phyloP scores from a whole-genome alignment of 2,329 filamentous ascomycete genomes.

The Alternaria viburni region DNA sequence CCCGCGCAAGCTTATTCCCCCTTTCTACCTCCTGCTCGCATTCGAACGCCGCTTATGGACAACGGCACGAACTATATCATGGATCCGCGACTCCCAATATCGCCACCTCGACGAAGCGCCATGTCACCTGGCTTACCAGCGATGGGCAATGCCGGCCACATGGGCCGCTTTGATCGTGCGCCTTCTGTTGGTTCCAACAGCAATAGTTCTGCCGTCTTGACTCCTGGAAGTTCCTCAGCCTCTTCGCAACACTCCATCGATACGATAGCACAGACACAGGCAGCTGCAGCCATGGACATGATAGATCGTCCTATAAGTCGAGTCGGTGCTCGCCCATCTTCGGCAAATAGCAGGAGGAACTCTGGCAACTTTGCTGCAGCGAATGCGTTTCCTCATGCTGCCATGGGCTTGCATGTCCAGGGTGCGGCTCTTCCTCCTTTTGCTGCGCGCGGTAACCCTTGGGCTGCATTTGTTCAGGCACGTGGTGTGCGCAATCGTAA shows the following conservation, averaged over 20 bases:
- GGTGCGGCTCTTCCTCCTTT: constrained; percentile 39
- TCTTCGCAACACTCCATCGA: constrained; percentile 36
- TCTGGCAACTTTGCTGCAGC: constrained; percentile 42
- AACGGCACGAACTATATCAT: constrained; percentile 32
- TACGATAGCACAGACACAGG: constrained; percentile 36
- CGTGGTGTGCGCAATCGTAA: constrained; percentile 33
- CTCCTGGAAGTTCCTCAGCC: constrained; percentile 37
- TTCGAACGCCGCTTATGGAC: constrained; percentile 45
- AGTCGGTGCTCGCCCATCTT: constrained; percentile 45
- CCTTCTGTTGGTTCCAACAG: constrained; percentile 38
- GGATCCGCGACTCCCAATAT: constrained; percentile 33
- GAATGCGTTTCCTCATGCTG: constrained; percentile 37
- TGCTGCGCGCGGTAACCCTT: constrained; percentile 44
- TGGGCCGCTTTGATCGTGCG: constrained; percentile 30
- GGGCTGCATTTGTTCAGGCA: constrained; percentile 44
- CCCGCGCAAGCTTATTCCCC: constrained; percentile 46
- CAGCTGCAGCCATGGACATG: constrained; percentile 38
- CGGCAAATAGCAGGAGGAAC: constrained; percentile 42
- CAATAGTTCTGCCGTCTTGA: constrained; percentile 36
- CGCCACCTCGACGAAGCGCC: constrained; percentile 38
- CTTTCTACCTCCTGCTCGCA: constrained; percentile 40
- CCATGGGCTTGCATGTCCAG: constrained; percentile 44
- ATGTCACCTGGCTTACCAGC: constrained; percentile 29
- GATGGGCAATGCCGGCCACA: constrained; percentile 17
- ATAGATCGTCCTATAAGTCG: constrained; percentile 48